Conservation (phyloP, 352 stramenopile species). For the Phytophthora tentaculata region DNA sequence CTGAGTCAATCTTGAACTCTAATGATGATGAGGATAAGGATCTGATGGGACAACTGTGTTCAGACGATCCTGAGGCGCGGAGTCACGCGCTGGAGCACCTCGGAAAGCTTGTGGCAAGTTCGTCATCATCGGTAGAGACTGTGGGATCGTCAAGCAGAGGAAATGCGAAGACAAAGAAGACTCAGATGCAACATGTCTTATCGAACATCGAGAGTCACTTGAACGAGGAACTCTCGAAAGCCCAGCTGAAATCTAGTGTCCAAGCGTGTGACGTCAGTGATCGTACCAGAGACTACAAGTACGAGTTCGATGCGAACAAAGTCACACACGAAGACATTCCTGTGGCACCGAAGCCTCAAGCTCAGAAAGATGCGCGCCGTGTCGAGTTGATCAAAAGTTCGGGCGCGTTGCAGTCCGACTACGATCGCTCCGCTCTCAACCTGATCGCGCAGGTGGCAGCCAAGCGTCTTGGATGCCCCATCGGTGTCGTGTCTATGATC, state of each 20-base stretch:
- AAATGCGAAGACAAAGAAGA: too few relatives aligned
- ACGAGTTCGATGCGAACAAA: constrained; percentile 43
- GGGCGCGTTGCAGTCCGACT: constrained; percentile 45
- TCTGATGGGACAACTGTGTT: constrained; percentile 47
- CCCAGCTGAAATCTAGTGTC: constrained; percentile 18
- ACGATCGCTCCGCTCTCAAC: constrained; percentile 57
- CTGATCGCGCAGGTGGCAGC: constrained; percentile 63
- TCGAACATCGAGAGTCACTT: constrained; percentile 50
- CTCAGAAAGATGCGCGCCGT: constrained; percentile 49
- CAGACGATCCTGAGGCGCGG: constrained; percentile 41
- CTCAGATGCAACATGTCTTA: constrained; percentile 40
- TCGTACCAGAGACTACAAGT: constrained; percentile 56
- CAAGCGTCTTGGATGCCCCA: constrained; percentile 53
- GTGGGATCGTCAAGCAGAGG: too few relatives aligned
- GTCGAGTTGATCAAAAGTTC: constrained; percentile 53
- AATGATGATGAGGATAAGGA: constrained; percentile 30
- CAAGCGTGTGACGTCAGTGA: constrained; percentile 41
- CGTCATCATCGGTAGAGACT: too few relatives aligned
- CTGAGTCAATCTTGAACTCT: constrained; percentile 14
- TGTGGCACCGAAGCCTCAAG: constrained; percentile 47
- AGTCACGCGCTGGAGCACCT: constrained; percentile 59
- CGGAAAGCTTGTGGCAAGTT: constrained; percentile 40
- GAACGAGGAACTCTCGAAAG: constrained; percentile 38
- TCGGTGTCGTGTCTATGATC: constrained; percentile 70
- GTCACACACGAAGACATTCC: constrained; percentile 48